These are phyloP conservation scores for Hyphopichia pseudoburtonii DNA, from an alignment of 1,139 yeast species.

Conservation along the genomic window DNA sequence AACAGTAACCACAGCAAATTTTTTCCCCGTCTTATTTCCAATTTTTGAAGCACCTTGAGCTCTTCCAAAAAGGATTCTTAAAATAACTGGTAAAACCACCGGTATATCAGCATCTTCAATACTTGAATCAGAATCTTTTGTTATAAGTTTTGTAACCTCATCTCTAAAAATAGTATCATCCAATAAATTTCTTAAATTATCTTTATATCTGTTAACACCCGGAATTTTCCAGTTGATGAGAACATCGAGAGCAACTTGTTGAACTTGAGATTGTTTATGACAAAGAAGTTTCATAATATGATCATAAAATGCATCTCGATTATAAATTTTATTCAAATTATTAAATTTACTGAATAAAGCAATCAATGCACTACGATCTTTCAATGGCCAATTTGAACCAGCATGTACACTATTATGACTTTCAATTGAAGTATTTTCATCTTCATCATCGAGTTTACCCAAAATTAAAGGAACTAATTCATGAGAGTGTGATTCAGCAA, in stretches of 20 bases:
- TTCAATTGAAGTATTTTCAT: slow-evolving; percentile 10
- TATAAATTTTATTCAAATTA: slow-evolving; percentile 54
- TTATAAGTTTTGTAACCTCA: slow-evolving; percentile 67
- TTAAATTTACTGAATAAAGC: slow-evolving; percentile 65
- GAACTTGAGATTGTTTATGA: slow-evolving; percentile 62
- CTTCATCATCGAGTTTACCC: slow-evolving; percentile 18
- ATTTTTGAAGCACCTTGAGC: slow-evolving; percentile 61
- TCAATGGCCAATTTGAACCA: slow-evolving; percentile 47
- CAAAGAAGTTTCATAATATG: slow-evolving; percentile 60
- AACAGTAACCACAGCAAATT: slow-evolving; percentile 72
- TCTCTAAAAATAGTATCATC: slow-evolving; percentile 87
- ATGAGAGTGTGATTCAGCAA: slow-evolving; percentile 65
- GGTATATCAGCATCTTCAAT: slow-evolving; percentile 63
- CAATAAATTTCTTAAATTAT: slow-evolving; percentile 68
- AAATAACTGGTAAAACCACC: slow-evolving; percentile 65
- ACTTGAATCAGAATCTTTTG: slow-evolving; percentile 47
- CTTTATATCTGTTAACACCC: slow-evolving; percentile 64
- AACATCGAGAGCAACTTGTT: slow-evolving; percentile 70
- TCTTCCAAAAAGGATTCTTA: slow-evolving; percentile 83
- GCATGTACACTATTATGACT: not conserved
- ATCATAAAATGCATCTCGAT: slow-evolving; percentile 52
- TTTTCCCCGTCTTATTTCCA: slow-evolving; percentile 71
- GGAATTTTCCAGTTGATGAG: slow-evolving; percentile 66
- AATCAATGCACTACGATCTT: slow-evolving; percentile 63
- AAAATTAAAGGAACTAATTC: slow-evolving; percentile 58